phyloP scores from a whole-genome alignment of 208 protist species.

The Crithidia expoeki region DNA sequence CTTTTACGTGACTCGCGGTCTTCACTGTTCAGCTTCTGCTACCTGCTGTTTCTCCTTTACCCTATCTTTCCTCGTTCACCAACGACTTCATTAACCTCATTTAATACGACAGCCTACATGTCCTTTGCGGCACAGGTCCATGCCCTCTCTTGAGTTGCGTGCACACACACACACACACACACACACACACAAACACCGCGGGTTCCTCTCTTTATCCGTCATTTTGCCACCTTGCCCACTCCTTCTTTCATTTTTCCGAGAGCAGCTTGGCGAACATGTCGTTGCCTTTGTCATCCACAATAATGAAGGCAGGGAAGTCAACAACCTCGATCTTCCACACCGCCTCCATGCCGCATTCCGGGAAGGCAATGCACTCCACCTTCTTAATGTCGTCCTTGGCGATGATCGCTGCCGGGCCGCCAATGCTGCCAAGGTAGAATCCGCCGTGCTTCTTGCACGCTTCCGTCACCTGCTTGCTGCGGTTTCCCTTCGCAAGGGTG shows the following conservation, averaged over 20 bases:
- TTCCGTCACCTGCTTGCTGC: conserved; percentile 88
- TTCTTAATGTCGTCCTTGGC: conserved; percentile 93
- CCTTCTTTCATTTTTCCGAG: conserved; percentile 12
- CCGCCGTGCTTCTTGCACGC: conserved; percentile 96
- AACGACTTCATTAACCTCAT: too few relatives aligned
- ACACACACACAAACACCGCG: too few relatives aligned
- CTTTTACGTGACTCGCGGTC: too few relatives aligned
- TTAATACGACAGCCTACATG: too few relatives aligned
- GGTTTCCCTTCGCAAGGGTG: conserved; percentile 97
- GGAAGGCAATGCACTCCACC: conserved; percentile 92
- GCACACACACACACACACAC: too few relatives aligned
- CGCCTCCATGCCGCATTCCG: conserved; percentile 92
- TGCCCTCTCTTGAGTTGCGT: too few relatives aligned
- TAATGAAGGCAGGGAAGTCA: conserved; percentile 97
- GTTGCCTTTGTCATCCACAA: conserved; percentile 98
- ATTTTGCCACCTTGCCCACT: neutral
- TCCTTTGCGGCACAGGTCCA: too few relatives aligned
- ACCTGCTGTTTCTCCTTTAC: too few relatives aligned
- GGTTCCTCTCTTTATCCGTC: too few relatives aligned
- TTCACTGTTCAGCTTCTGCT: too few relatives aligned
- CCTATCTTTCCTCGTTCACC: too few relatives aligned
- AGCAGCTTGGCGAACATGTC: conserved; percentile 94
- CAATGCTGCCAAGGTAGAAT: conserved; percentile 98
- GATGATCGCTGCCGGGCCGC: conserved; percentile 95
- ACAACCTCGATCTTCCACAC: conserved; percentile 96